These are phyloP conservation scores for Ustilaginoidea virens DNA, from an alignment of 2,329 filamentous ascomycete genomes.

Conservation along the genomic window DNA sequence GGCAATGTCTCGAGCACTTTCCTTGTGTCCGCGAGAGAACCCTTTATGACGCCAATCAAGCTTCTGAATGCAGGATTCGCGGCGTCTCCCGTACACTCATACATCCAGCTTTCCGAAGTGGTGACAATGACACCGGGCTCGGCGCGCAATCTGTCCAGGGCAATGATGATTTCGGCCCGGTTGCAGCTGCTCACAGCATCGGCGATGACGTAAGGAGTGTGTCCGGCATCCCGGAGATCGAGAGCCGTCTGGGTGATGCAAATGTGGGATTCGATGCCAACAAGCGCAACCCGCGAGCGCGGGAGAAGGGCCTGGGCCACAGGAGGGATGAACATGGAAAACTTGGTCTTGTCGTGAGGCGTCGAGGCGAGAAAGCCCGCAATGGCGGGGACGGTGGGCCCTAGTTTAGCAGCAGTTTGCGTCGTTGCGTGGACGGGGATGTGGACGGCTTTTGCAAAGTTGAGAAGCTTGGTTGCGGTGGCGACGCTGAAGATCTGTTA, in stretches of 20 bases:
- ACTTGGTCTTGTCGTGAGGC: slow-evolving; percentile 71
- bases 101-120: slow-evolving; percentile 78
- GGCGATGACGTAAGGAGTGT: slow-evolving; percentile 73
- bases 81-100: slow-evolving; percentile 80
- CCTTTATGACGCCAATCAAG: slow-evolving; percentile 66
- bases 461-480: slow-evolving; percentile 54
- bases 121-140: slow-evolving; percentile 63
- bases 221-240: slow-evolving; percentile 59
- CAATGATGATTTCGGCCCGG: slow-evolving; percentile 62
- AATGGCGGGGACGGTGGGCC: slow-evolving; percentile 64
- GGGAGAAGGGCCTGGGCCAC: slow-evolving; percentile 28
- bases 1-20: slow-evolving; percentile 47
- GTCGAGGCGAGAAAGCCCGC: slow-evolving; percentile 34
- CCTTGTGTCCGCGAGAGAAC: slow-evolving; percentile 55
- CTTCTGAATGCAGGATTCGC: slow-evolving; percentile 54
- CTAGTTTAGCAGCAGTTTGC: slow-evolving; percentile 65
- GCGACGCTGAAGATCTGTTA: slow-evolving; percentile 31
- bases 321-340: slow-evolving; percentile 72
- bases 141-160: slow-evolving; percentile 57
- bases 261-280: slow-evolving; percentile 88
- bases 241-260: slow-evolving; percentile 87
- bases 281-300: slow-evolving; percentile 51
- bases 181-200: slow-evolving; percentile 88
- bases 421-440: slow-evolving; percentile 80
- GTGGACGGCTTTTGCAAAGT: slow-evolving; percentile 45